These are phyloP conservation scores for Telopea speciosissima DNA, from an alignment of 177 flowering plant species.

Conservation along the genomic window DNA sequence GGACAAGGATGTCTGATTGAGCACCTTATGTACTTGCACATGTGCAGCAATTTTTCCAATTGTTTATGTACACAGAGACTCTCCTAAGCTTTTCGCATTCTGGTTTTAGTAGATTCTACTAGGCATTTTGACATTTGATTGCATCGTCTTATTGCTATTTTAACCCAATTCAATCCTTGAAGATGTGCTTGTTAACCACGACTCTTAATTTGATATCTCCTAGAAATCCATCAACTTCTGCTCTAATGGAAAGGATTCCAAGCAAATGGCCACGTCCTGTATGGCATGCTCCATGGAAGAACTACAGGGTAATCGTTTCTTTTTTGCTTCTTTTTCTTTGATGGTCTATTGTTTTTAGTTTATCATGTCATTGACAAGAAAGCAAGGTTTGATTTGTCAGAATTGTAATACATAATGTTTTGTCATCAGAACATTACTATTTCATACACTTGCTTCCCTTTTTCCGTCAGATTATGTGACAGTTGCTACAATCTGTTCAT, in stretches of 20 bases:
- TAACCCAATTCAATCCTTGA: no score
- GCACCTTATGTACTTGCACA: not conserved
- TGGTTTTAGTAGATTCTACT: not conserved
- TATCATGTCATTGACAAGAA: not conserved
- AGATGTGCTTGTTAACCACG: not conserved
- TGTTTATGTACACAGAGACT: not conserved
- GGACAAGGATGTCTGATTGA: not conserved
- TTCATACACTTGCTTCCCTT: not conserved
- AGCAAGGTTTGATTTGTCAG: not conserved
- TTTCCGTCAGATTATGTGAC: not conserved
- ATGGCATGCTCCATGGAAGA: conserved; percentile 99
- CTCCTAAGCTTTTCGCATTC: not conserved
- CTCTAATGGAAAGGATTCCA: conserved; percentile 93
- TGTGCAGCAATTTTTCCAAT: no score
- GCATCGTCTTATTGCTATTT: not conserved
- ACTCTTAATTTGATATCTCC: conserved; percentile 5
- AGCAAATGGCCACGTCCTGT: conserved; percentile 98
- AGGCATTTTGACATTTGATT: not conserved
- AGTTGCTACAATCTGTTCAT: not conserved
- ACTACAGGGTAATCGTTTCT: conserved; percentile 57
- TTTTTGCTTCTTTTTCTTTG: not conserved
- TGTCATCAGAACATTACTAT: no score
- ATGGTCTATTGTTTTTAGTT: not conserved
- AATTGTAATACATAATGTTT: not conserved
- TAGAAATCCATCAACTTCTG: conserved; percentile 81